These are phyloP conservation scores for Solanum aculeatissimum DNA, from an alignment of 305 asterid species.

Conservation along the genomic window DNA sequence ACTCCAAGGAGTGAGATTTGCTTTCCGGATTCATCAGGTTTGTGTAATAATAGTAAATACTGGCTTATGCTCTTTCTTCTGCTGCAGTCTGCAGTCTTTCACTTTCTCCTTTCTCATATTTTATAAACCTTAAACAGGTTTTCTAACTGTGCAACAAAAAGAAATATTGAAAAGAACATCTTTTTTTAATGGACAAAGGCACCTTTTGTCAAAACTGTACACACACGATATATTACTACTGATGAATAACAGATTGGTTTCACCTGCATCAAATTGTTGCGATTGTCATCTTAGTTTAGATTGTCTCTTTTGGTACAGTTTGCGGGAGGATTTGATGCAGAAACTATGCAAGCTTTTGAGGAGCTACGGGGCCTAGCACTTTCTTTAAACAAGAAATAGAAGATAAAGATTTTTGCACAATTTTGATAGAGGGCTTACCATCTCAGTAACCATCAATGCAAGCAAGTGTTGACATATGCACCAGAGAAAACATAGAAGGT, in stretches of 20 bases:
- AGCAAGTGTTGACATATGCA: neutral
- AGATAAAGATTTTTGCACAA: neutral
- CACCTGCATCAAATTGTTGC: neutral
- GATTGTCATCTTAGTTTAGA: neutral
- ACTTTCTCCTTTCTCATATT: neutral
- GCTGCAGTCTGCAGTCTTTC: neutral
- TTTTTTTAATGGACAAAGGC: neutral
- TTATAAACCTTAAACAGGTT: neutral
- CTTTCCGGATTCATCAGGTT: slow-evolving; percentile 96
- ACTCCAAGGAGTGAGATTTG: slow-evolving; percentile 93
- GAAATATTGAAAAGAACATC: neutral
- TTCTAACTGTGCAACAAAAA: neutral
- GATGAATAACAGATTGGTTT: neutral
- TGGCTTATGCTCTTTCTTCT: neutral
- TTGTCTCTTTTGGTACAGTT: slow-evolving; percentile 35
- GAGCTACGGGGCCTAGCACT: slow-evolving; percentile 83
- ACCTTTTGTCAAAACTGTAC: neutral
- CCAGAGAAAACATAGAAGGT: neutral
- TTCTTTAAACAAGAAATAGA: slow-evolving; percentile 48
- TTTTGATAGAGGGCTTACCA: slow-evolving; percentile 38
- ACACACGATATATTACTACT: neutral
- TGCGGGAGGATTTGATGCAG: slow-evolving; percentile 97
- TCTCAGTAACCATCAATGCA: slow-evolving; percentile 41
- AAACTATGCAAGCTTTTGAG: slow-evolving; percentile 95
- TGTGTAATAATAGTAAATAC: neutral